A percentile compares a stretch with the other conserved stretches of the same genome.
Conservation (phyloP, 306 rosid species). For the Abrus pulchellus region DNA sequence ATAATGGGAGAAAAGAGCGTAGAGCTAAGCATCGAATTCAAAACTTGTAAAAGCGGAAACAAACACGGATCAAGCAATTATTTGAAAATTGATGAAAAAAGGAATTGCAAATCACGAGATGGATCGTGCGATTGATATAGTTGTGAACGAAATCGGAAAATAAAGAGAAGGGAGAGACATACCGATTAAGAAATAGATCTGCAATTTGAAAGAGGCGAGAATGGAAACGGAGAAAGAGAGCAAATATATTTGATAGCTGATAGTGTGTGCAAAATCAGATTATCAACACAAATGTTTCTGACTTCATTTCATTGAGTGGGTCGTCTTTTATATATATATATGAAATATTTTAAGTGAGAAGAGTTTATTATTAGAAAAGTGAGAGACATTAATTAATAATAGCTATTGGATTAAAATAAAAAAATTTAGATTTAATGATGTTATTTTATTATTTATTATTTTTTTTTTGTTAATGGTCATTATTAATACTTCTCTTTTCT, state of each 20-base stretch:
- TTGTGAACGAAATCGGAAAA: conserved; percentile 9
- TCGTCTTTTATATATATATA: neutral
- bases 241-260: conserved; percentile 6
- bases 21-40: neutral
- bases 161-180: conserved; percentile 14
- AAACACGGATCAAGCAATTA: conserved; percentile 9
- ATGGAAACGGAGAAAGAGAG: neutral
- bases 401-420: too few species aligned
- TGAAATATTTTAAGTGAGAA: too few species aligned
- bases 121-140: conserved; percentile 4
- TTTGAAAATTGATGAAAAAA: neutral
- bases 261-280: conserved; percentile 2
- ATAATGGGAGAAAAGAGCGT: neutral
- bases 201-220: neutral
- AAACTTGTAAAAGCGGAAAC: neutral
- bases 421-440: too few species aligned
- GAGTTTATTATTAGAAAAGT: too few species aligned
- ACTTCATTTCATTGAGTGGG: neutral
- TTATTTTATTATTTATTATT: too few species aligned
- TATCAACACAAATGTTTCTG: neutral
- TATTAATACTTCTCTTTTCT: too few species aligned
- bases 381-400: too few species aligned
- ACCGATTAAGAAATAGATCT: conserved; percentile 46
- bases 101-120: neutral
- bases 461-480: too few species aligned